Evolutionary conservation across 2,329 filamentous ascomycete genomes (phyloP).

Genomic region (Sporothrix luriei): DNA sequence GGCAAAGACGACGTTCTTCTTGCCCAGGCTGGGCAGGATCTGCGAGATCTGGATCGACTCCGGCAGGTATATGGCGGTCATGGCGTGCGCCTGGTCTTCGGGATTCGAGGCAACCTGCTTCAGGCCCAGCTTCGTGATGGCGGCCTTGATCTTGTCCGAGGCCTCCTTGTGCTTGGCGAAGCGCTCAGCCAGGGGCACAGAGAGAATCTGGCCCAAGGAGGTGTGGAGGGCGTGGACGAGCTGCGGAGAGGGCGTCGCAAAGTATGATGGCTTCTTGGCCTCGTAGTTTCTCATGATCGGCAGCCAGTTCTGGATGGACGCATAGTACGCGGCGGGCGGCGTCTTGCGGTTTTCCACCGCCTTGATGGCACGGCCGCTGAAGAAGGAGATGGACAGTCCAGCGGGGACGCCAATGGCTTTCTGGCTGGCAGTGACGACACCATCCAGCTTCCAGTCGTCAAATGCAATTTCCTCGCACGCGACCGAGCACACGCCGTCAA

Average conservation of each 20-base stretch:
- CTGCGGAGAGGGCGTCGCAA: constrained; percentile 93
- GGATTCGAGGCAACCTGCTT: constrained; percentile 83
- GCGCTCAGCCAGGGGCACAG: constrained; percentile 76
- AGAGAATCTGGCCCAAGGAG: constrained; percentile 79
- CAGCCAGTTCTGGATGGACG: constrained; percentile 95
- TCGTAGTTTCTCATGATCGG: constrained; percentile 99
- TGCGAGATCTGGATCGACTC: constrained; percentile 79
- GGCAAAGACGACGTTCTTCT: constrained; percentile 90
- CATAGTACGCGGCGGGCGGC: constrained; percentile 86
- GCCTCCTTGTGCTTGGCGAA: constrained; percentile 79
- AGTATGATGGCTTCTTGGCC: constrained; percentile 95
- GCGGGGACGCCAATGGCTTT: constrained; percentile 97
- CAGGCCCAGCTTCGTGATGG: constrained; percentile 76
- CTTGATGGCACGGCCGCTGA: constrained; percentile 83
- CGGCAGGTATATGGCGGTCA: constrained; percentile 96
- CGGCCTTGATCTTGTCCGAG: constrained; percentile 84
- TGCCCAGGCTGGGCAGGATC: constrained; percentile 79
- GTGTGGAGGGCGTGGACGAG: constrained; percentile 92
- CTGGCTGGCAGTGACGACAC: constrained; percentile 89
- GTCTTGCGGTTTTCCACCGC: constrained; percentile 77
- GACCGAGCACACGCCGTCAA: constrained; percentile 96
- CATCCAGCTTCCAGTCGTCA: constrained; percentile 91
- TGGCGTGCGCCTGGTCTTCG: constrained; percentile 91
- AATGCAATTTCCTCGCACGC: constrained; percentile 95
- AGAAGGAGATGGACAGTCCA: constrained; percentile 91